Evolutionary conservation across 306 rosid genomes (phyloP).

Genomic region (Pyrus bretschneideri): DNA sequence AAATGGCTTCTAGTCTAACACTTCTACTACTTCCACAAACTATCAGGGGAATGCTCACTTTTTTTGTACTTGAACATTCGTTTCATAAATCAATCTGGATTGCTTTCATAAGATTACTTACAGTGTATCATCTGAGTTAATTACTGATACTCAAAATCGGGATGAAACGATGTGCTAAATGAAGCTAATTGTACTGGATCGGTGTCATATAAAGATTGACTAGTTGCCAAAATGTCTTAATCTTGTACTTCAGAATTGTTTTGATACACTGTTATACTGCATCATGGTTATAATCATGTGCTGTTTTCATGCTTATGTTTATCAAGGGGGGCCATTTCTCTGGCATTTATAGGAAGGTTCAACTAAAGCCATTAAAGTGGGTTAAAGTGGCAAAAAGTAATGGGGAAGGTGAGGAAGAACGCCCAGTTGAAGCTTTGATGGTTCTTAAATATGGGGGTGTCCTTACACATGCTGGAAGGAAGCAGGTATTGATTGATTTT

Average conservation of each 20-base stretch:
- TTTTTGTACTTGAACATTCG: neutral
- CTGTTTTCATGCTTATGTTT: slow-evolving; percentile 18
- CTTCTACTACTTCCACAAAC: neutral
- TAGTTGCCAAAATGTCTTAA: neutral
- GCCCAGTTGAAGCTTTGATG: slow-evolving; percentile 95
- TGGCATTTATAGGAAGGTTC: slow-evolving; percentile 95
- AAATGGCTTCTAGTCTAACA: neutral
- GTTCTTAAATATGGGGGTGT: slow-evolving; percentile 97
- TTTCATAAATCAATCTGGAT: neutral
- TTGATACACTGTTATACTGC: neutral
- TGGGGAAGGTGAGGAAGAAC: slow-evolving; percentile 90
- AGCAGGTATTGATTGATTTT: slow-evolving; percentile 54
- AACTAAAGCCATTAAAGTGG: slow-evolving; percentile 94
- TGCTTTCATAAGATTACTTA: neutral
- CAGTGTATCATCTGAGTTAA: neutral
- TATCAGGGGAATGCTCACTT: neutral
- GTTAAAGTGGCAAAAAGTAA: slow-evolving; percentile 56
- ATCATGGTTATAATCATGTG: slow-evolving; percentile 18
- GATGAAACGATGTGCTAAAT: neutral
- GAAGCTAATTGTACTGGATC: neutral
- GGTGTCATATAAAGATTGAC: neutral
- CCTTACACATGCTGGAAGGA: slow-evolving; percentile 98
- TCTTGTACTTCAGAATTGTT: neutral
- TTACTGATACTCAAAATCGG: neutral
- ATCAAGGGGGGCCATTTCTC: slow-evolving; percentile 94